Base-by-base conservation (phyloP, 208 protist species). In the Leishmania arabica region DNA sequence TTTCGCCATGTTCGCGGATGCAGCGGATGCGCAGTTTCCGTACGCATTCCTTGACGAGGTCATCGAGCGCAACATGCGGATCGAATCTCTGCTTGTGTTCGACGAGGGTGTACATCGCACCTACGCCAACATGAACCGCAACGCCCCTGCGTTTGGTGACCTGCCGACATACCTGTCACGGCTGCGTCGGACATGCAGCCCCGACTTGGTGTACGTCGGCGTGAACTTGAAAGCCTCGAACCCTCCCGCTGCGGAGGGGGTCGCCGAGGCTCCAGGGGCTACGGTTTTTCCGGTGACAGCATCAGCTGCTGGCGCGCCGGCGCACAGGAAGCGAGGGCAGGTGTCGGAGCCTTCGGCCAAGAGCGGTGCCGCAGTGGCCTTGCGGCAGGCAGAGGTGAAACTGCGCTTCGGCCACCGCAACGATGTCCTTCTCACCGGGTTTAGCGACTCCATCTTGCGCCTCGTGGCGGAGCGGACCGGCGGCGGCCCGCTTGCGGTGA, bases 361-460 rank as follows among this genome's bases (percentile, higher is more conserved):
- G 62, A 69, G n/a, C 56, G 80, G 27, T 5, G 74, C 54, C 42
- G 40, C 40, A 51, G 37, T 11, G 1, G 75, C 76, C 5, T 65
- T 80, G n/a, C 70, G 78, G 76, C n/a, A 34, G 13, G 81, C 73
- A 15, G 83, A 72, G 42, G 73, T 88, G 76, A 49, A 66, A 47
- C 58, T 47, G 47, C 86, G 88, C 27, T 96, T 90, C 54, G 11
- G 8, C 31, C 95, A 99, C 76, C 89, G 83, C 81, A 98, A 99
- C 71, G 96, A 99, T 77, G 81, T 99, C 21, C 81, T 98, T 5
- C 73, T 99, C 54, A 91, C 87, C 3, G 98, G 98, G 47, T 99
- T 98, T 84, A 95, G 88, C 78, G 97, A 99, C 42, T 77, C 88
- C 45, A 95, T 99, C 64, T 80, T 99, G 34, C 91, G 95, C 49